phyloP scores from a whole-genome alignment of 805 yeast species.

The Kuraishia ogatae region DNA sequence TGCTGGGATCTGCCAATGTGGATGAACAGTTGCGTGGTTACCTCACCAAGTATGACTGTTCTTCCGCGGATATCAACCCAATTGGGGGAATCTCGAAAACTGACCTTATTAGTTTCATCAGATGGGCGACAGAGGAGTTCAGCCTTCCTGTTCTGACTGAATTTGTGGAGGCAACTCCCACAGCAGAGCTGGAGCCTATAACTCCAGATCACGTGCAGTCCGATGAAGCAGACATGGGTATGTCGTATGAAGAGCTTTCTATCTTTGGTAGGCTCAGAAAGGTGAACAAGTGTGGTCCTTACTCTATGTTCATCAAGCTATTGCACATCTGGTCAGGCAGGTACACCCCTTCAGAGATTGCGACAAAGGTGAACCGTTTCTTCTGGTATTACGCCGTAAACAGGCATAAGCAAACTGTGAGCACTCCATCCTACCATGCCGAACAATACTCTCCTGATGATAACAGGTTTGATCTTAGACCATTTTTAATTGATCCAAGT shows the following conservation, averaged over 20 bases:
- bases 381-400: conserved; percentile 92
- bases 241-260: conserved; percentile 91
- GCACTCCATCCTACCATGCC: conserved; percentile 96
- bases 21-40: conserved; percentile 96
- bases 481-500: conserved; percentile 86
- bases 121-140: conserved; percentile 63
- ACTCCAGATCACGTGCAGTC: conserved; percentile 89
- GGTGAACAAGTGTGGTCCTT: conserved; percentile 93
- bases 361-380: conserved; percentile 86
- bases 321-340: conserved; percentile 87
- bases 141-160: conserved; percentile 69
- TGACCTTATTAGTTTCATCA: conserved; percentile 80
- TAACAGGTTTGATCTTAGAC: conserved; percentile 90
- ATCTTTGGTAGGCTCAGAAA: conserved; percentile 87
- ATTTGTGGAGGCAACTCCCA: conserved; percentile 88
- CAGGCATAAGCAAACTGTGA: conserved; percentile 95
- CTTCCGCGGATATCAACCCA: conserved; percentile 95
- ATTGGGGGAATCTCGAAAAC: conserved; percentile 98
- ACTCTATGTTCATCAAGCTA: conserved; percentile 84
- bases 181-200: conserved; percentile 96
- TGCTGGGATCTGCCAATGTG: conserved; percentile 93
- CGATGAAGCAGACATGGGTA: conserved; percentile 97
- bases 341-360: conserved; percentile 72
- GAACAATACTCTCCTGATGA: conserved; percentile 98
- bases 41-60: conserved; percentile 93